These are phyloP conservation scores for Xylaria sp. DNA, from an alignment of 2,329 filamentous ascomycete species.

Conservation along the genomic window DNA sequence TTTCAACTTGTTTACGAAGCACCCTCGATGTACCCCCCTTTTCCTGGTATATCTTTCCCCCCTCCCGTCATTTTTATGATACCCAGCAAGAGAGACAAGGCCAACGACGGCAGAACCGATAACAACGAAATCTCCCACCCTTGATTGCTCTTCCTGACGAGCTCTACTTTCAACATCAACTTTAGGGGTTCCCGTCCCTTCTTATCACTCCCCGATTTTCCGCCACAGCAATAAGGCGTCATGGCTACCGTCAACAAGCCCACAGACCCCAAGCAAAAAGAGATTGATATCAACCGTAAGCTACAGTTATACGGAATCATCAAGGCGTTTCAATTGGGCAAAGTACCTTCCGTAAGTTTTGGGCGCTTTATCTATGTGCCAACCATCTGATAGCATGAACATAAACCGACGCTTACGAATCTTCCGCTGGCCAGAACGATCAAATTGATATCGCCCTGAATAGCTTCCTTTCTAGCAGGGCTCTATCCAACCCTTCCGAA, in stretches of 20 bases:
- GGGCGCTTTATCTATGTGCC: slow-evolving; percentile 22
- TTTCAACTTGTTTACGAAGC: neutral
- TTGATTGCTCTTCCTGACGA: neutral
- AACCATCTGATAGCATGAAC: neutral
- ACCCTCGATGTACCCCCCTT: slow-evolving; percentile 14
- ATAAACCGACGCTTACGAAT: slow-evolving; percentile 21
- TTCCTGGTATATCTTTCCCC: slow-evolving; percentile 27
- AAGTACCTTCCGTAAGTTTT: slow-evolving; percentile 78
- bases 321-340: slow-evolving; percentile 83
- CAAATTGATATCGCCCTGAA: slow-evolving; percentile 96
- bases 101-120: neutral
- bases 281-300: slow-evolving; percentile 89
- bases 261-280: slow-evolving; percentile 75
- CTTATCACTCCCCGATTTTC: neutral
- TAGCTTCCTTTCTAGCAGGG: slow-evolving; percentile 76
- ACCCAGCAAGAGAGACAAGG: slow-evolving; percentile 16
- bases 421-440: slow-evolving; percentile 67
- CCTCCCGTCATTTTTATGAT: slow-evolving; percentile 25
- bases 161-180: slow-evolving; percentile 13
- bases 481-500: slow-evolving; percentile 71
- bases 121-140: neutral
- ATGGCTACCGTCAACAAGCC: slow-evolving; percentile 70
- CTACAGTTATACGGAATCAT: slow-evolving; percentile 93
- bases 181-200: neutral
- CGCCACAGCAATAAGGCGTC: slow-evolving; percentile 7